phyloP scores from a whole-genome alignment of 148 eudicot species.

The Rhododendron vialii region DNA sequence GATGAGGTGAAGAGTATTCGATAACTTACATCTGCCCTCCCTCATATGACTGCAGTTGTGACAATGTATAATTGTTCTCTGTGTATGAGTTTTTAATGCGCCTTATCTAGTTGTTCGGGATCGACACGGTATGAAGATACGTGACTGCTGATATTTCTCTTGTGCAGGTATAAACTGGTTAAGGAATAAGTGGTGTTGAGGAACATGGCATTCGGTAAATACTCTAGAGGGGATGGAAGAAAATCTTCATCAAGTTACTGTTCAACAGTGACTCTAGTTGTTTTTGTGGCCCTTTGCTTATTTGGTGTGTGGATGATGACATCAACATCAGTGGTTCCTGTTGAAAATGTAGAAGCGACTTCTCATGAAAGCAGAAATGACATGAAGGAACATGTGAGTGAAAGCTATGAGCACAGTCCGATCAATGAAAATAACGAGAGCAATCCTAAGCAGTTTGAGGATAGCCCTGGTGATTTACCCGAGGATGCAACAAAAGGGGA shows the following conservation, averaged over 20 bases:
- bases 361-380: slow-evolving; percentile 44
- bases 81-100: not conserved
- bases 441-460: slow-evolving; percentile 59
- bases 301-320: slow-evolving; percentile 86
- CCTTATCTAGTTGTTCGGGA: not conserved
- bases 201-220: slow-evolving; percentile 60
- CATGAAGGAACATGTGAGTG: slow-evolving; percentile 32
- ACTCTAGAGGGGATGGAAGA: slow-evolving; percentile 64
- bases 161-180: slow-evolving; percentile 26
- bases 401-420: slow-evolving; percentile 18
- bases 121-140: not conserved
- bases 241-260: slow-evolving; percentile 59
- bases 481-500: slow-evolving; percentile 79
- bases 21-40: not conserved
- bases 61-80: not conserved
- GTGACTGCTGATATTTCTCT: not conserved
- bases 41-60: not conserved
- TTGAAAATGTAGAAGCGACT: slow-evolving; percentile 41
- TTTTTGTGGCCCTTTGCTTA: slow-evolving; percentile 66
- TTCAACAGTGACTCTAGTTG: slow-evolving; percentile 56
- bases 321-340: slow-evolving; percentile 54
- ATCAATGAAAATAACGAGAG: slow-evolving; percentile 28
- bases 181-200: slow-evolving; percentile 6
- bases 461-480: slow-evolving; percentile 66
- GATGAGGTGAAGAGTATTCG: not conserved